Evolutionary conservation across 1,284 basidiomycete genomes (phyloP).

Genomic region (Naganishia albida): DNA sequence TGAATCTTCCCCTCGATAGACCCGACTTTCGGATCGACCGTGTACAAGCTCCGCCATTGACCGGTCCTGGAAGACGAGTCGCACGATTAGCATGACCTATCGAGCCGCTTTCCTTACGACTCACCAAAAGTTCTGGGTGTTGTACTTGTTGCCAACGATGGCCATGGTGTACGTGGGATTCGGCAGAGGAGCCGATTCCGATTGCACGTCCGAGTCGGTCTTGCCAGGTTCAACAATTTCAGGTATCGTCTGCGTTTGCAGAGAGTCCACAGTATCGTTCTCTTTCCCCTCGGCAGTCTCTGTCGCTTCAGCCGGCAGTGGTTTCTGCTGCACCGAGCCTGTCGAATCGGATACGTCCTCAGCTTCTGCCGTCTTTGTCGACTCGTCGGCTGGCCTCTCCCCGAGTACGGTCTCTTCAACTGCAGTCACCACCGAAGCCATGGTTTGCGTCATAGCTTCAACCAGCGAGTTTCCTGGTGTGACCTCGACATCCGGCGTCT

Average conservation of each 20-base stretch:
- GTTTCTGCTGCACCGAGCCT: slow-evolving; percentile 10
- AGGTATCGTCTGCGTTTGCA: not conserved
- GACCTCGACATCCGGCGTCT: too few species aligned
- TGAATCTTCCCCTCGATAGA: slow-evolving; percentile 62
- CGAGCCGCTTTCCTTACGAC: slow-evolving; percentile 35
- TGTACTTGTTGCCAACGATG: slow-evolving; percentile 90
- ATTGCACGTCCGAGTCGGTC: not conserved
- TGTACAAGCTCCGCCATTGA: slow-evolving; percentile 71
- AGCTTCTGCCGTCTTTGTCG: not conserved
- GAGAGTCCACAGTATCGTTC: not conserved
- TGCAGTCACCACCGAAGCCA: slow-evolving; percentile 3
- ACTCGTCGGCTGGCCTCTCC: slow-evolving; percentile 9
- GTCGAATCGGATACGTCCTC: not conserved
- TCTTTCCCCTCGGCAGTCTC: not conserved
- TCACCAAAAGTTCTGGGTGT: slow-evolving; percentile 84
- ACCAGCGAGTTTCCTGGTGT: slow-evolving; percentile 6
- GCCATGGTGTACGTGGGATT: slow-evolving; percentile 67
- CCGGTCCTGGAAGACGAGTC: slow-evolving; percentile 67
- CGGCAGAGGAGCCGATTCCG: slow-evolving; percentile 26
- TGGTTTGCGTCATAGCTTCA: slow-evolving; percentile 25
- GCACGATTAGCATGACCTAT: not conserved
- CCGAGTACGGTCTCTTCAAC: slow-evolving; percentile 21
- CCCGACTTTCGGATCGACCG: slow-evolving; percentile 51
- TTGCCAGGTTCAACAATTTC: not conserved
- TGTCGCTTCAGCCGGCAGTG: not conserved